Conservation (phyloP, 1,139 yeast species). For the Diutina rugosa region DNA sequence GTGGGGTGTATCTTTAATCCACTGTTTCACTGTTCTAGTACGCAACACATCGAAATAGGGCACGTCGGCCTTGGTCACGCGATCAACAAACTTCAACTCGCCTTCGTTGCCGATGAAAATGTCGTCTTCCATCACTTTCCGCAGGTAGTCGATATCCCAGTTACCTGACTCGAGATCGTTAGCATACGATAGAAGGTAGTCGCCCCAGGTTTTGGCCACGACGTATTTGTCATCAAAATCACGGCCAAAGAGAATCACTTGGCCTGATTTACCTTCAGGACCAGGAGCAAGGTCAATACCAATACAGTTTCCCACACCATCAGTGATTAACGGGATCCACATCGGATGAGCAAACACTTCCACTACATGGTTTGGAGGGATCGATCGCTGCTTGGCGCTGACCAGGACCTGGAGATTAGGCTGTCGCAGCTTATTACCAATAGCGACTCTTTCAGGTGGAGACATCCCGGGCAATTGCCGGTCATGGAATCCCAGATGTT, state of each 20-base stretch:
- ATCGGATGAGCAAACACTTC: conserved; percentile 69
- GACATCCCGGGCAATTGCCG: background rate
- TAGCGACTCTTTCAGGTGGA: background rate
- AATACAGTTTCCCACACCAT: conserved; percentile 78
- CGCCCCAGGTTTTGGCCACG: conserved; percentile 42
- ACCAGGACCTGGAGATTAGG: background rate
- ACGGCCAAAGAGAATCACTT: conserved; percentile 49
- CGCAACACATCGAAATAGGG: conserved; percentile 56
- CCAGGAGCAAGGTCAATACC: conserved; percentile 62
- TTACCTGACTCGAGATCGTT: conserved; percentile 29
- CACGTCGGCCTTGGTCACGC: conserved; percentile 26
- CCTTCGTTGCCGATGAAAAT: conserved; percentile 54
- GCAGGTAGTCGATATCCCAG: background rate
- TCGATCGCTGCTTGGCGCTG: conserved; percentile 43
- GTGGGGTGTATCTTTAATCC: conserved; percentile 12
- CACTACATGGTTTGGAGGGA: conserved; percentile 66
- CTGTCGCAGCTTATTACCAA: background rate
- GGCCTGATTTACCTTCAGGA: conserved; percentile 29
- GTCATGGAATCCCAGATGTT: background rate
- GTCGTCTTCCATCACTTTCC: conserved; percentile 4
- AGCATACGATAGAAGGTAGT: conserved; percentile 35
- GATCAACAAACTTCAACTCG: conserved; percentile 53
- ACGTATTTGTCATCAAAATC: conserved; percentile 53
- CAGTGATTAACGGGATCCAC: conserved; percentile 89
- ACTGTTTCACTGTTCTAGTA: conserved; percentile 16